phyloP scores from a whole-genome alignment of 257 asterid species.

The Leptodermis oblonga region DNA sequence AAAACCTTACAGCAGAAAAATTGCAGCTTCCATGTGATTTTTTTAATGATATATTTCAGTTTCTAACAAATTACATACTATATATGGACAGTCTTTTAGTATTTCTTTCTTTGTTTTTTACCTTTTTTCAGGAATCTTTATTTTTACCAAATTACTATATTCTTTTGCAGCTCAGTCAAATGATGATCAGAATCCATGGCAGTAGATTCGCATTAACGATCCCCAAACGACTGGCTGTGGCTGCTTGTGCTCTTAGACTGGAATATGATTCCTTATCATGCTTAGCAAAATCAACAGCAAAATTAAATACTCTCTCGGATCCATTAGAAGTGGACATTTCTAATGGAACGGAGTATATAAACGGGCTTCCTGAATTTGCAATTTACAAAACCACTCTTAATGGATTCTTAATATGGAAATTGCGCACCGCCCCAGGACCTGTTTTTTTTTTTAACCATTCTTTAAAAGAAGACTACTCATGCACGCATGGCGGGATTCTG shows the following conservation, averaged over 20 bases:
- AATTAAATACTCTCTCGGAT: too few relatives aligned
- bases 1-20: not conserved
- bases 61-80: too few relatives aligned
- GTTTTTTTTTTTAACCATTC: not conserved
- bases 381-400: not conserved
- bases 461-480: not conserved
- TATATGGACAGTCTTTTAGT: too few relatives aligned
- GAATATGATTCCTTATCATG: constrained; percentile 39
- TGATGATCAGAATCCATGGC: constrained; percentile 23
- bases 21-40: not conserved
- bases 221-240: constrained; percentile 21
- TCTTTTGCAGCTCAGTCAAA: too few relatives aligned
- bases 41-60: too few relatives aligned
- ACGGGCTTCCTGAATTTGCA: constrained; percentile 6
- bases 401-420: constrained; percentile 29
- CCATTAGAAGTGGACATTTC: too few relatives aligned
- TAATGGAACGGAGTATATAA: too few relatives aligned
- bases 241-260: constrained; percentile 8
- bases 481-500: not conserved
- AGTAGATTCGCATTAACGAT: constrained; percentile 18
- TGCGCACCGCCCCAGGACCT: constrained; percentile 6
- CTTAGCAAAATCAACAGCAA: too few relatives aligned
- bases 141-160: too few relatives aligned
- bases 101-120: not conserved
- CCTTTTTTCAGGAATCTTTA: not conserved